These are phyloP conservation scores for Paradendryphiella salina DNA, from an alignment of 2,329 filamentous ascomycete species.

Conservation along the genomic window DNA sequence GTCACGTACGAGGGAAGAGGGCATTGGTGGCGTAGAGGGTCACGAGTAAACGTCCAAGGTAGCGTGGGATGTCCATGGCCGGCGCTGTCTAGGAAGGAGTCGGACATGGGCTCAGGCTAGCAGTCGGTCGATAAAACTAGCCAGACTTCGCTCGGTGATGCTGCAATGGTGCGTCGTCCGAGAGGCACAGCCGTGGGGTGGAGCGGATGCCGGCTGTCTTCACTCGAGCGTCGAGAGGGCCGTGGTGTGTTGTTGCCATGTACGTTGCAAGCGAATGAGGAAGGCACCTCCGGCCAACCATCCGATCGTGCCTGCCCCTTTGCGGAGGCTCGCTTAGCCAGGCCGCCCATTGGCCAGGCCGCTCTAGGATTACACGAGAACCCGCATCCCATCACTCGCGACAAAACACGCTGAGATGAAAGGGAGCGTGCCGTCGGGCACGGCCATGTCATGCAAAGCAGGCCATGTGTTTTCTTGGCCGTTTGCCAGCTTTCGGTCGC, in stretches of 20 bases:
- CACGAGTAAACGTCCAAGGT: not conserved
- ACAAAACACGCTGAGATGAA: slow-evolving; percentile 28
- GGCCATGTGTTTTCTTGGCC: slow-evolving; percentile 2
- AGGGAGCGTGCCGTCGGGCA: slow-evolving; percentile 17
- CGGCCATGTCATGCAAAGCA: slow-evolving; percentile 7
- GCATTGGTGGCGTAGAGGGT: not conserved
- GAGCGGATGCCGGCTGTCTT: too few species aligned
- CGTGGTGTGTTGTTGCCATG: slow-evolving; percentile 6
- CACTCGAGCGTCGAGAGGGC: not conserved
- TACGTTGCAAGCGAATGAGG: slow-evolving; percentile 9
- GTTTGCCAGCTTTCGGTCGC: slow-evolving; percentile 6
- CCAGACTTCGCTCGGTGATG: not conserved
- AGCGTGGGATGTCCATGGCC: not conserved
- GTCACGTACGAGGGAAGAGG: not conserved
- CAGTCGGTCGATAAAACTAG: too few species aligned
- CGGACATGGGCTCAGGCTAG: not conserved
- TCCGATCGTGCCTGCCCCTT: slow-evolving; percentile 16
- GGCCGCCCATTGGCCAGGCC: slow-evolving; percentile 26
- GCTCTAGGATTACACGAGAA: slow-evolving; percentile 23
- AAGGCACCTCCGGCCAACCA: slow-evolving; percentile 14
- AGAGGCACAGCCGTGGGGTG: too few species aligned
- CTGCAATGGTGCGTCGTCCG: not conserved
- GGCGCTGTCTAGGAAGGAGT: slow-evolving; percentile 3
- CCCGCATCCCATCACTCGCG: slow-evolving; percentile 12
- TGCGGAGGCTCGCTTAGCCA: slow-evolving; percentile 28